phyloP scores from a whole-genome alignment of 805 yeast genomes.

The Saccharomycopsis selenospora region DNA sequence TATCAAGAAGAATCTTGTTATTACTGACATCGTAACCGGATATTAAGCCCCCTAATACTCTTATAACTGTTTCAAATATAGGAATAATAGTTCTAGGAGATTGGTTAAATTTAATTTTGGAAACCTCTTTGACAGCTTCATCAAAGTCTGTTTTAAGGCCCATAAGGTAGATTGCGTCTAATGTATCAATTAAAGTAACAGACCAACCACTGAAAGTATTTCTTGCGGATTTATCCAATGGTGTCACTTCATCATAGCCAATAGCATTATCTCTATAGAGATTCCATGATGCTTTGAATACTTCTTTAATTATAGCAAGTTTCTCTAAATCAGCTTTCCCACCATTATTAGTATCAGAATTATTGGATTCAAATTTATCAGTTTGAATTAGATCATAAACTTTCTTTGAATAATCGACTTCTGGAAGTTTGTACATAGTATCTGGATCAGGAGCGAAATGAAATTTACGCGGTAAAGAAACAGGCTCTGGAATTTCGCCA shows the following conservation, averaged over 20 bases:
- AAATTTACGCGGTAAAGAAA: conserved; percentile 11
- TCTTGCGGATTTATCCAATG: conserved; percentile 29
- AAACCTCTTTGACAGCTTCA: conserved; percentile 33
- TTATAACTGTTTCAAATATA: conserved; percentile 43
- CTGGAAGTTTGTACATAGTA: conserved; percentile 8
- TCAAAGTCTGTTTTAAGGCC: conserved; percentile 34
- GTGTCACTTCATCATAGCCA: conserved; percentile 41
- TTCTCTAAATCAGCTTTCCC: conserved; percentile 26
- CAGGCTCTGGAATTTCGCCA: conserved; percentile 2
- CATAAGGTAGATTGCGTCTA: conserved; percentile 47
- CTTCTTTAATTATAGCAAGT: conserved; percentile 29
- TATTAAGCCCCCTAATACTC: conserved; percentile 47
- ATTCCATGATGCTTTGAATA: conserved; percentile 38
- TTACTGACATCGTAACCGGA: conserved; percentile 45
- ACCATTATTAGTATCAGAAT: conserved; percentile 25
- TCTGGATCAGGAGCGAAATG: conserved; percentile 6
- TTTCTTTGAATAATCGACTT: conserved; percentile 6
- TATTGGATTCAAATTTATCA: conserved; percentile 22
- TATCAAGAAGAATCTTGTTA: conserved; percentile 29
- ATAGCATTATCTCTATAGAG: conserved; percentile 36
- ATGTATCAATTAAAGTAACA: conserved; percentile 41
- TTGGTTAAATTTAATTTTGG: conserved; percentile 33
- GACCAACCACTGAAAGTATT: conserved; percentile 47
- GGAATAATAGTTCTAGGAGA: conserved; percentile 37
- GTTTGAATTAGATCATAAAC: conserved; percentile 29